Base-by-base conservation (phyloP, 116 monocot genomes). In the Phalaenopsis hybrid region DNA sequence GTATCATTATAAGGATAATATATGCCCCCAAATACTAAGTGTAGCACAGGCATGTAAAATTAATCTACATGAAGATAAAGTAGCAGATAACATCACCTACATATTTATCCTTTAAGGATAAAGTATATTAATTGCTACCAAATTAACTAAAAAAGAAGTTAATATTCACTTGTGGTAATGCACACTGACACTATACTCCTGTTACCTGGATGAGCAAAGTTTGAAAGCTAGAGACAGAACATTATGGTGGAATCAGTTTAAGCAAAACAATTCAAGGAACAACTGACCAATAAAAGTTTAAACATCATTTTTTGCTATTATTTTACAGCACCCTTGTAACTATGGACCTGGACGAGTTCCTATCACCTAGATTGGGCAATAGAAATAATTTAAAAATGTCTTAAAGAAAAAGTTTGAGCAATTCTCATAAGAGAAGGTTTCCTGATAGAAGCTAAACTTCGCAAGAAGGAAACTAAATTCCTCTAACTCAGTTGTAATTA, bases 61-160 rank as follows among this genome's bases (percentile, higher is more conserved):
- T 70, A 33, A 70, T 70, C 31, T 61, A n/a, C 21, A 61, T 61
- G 34, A 65, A 25, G 65, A 70, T 37, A 37, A 70, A 61, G n/a
- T 61, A 70, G 69, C 69, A 6, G 69, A 69, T 34, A 31, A 37
- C 70, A 70, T 33, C 34, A 70, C 13, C 34, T 70, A 34, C 37
- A 33, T 34, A 37, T 37, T n/a, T 70, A 70, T 70, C 70, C 70
- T 70, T 70, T 33, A 70, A 37, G 70, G 70, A 37, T 70, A 31
- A 70, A 70, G 34, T 70, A 12, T 70, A 65, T 1, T 34, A 34
- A 28, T 70, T 70, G 65, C 9, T 13, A 70, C 34, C 28, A 70
- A 70, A 34, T 33, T 13, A 37, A 37, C 10, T 12, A 37, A 33
- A 70, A 65, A 65, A 15, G 0, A 3, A 7, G 12, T 33, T 70